phyloP scores from a whole-genome alignment of 139 green algal species.

The Chlamydomonas sp. region DNA sequence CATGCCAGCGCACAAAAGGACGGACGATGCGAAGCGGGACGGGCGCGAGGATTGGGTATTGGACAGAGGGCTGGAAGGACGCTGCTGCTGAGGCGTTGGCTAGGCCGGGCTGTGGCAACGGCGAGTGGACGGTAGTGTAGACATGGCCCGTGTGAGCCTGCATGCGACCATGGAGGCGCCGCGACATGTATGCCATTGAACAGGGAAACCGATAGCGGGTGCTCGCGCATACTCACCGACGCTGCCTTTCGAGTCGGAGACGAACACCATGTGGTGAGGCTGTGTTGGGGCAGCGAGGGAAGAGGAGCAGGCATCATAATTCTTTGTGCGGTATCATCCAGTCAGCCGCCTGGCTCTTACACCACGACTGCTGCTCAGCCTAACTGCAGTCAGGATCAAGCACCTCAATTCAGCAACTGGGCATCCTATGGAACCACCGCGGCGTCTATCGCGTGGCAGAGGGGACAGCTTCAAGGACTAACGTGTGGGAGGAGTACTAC shows the following conservation, averaged over 20 bases:
- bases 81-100: neutral
- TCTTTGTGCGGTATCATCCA: constrained; percentile 8
- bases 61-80: neutral
- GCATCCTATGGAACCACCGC: neutral
- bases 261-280: neutral
- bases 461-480: too few relatives aligned
- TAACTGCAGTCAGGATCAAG: too few relatives aligned
- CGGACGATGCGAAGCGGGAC: too few relatives aligned
- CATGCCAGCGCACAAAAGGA: too few relatives aligned
- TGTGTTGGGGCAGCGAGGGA: too few relatives aligned
- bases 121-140: too few relatives aligned
- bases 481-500: too few relatives aligned
- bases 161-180: neutral
- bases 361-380: constrained; percentile 16
- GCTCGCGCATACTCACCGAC: neutral
- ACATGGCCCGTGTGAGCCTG: neutral
- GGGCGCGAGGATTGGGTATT: too few relatives aligned
- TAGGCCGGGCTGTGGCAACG: neutral
- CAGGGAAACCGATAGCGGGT: neutral
- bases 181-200: neutral
- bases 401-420: neutral
- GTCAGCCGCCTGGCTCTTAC: constrained; percentile 18
- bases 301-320: too few relatives aligned
- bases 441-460: too few relatives aligned
- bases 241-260: neutral